Evolutionary conservation across 2,329 filamentous ascomycete species (phyloP), one percentile per base, ranked within the genome.

Genomic region (Pseudopithomyces chartarum): DNA sequence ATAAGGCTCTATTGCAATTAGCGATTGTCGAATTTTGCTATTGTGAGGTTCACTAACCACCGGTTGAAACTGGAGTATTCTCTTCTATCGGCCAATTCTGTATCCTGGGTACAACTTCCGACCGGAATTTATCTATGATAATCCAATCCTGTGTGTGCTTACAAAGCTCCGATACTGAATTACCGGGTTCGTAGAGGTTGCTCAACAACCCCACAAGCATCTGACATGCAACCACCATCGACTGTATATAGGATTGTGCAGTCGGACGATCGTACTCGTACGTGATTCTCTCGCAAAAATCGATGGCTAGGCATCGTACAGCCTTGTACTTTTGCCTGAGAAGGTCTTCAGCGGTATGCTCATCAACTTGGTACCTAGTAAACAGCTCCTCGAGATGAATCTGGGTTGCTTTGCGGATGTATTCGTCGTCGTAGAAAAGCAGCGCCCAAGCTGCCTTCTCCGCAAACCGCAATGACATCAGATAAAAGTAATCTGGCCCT

Each of bases 401-500:
- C 0, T 59, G 50, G 10, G 68, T 56, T n/a, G 53, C 59, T 12
- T 61, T 62, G 13, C 71, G 70, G n/a, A 76, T 62, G 11, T 26
- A 55, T 2, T 73, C 70, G 12, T 73, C 63, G 3, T 69, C 61
- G 34, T 71, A 67, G 10, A 73, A 55, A 4, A 76, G 67, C 33
- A 76, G 51, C 1, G 65, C 52, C 11, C 61, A 48, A 1, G 63
- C 63, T 49, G 66, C 74, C 6, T 44, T 32, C 15, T 57, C 59
- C 12, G 63, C 60, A 17, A 49, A 58, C 2, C 33, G 7, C 20
- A 76, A 65, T 8, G 65, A 49, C 33, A 52, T 52, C 22, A 63
- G 49, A 44, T 68, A 67, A 51, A 74, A 69, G 6, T 59, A 58
- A n/a, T 69, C 59, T 1, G 52, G 55, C 45, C 63, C 45, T 17